Percentiles rank a stretch among this genome's conserved stretches.
These are phyloP conservation scores for Aspergillus transmontanensis DNA, from an alignment of 2,329 filamentous ascomycete genomes.

Conservation along the genomic window DNA sequence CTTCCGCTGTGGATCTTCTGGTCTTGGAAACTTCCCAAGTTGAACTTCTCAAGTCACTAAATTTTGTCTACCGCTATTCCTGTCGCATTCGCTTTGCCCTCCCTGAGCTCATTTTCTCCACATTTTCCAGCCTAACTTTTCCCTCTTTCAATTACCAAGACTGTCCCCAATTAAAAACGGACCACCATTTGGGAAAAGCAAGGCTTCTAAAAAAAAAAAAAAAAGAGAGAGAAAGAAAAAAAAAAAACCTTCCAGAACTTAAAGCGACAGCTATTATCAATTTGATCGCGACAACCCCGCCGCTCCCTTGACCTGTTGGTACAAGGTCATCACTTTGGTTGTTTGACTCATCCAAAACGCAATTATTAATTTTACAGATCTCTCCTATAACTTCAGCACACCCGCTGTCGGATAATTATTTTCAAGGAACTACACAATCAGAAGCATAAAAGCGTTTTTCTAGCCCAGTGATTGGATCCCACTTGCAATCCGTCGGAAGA, in stretches of 20 bases:
- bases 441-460: neutral
- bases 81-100: neutral
- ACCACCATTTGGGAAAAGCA: neutral
- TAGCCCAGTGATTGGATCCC: neutral
- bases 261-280: neutral
- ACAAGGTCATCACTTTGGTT: neutral
- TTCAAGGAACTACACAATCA: neutral
- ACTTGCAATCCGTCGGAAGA: neutral
- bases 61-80: neutral
- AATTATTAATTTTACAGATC: neutral
- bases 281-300: neutral
- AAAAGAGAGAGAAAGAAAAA: neutral
- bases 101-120: neutral
- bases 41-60: neutral
- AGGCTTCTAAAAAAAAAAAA: neutral
- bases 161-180: neutral
- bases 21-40: neutral
- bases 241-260: neutral
- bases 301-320: neutral
- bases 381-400: neutral
- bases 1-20: neutral
- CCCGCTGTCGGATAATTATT: neutral
- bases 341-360: neutral
- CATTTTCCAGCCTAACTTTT: conserved; percentile 3
- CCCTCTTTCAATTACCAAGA: neutral